Evolutionary conservation across 345 rosid genomes (phyloP).

Genomic region (Euphorbia pulcherrima): DNA sequence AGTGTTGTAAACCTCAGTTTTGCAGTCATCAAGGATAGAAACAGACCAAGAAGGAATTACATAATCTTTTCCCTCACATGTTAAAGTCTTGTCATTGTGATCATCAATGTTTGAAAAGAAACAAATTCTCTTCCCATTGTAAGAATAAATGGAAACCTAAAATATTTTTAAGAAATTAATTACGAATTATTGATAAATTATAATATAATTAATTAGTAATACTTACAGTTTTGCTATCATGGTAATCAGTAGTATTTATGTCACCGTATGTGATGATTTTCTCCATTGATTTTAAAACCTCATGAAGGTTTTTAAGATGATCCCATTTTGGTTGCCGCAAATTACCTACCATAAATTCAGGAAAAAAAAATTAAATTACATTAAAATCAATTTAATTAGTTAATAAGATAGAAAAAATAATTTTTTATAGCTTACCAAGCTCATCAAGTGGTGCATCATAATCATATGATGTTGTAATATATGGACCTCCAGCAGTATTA

Average conservation of each 20-base stretch:
- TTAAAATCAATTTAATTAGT: too few relatives aligned
- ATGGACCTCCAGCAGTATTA: conserved; percentile 16
- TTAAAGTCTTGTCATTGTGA: background rate
- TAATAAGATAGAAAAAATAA: too few relatives aligned
- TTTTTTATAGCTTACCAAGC: conserved; percentile 12
- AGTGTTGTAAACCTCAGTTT: conserved; percentile 39
- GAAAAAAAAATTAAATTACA: too few relatives aligned
- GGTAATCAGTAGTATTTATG: background rate
- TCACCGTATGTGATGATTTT: background rate
- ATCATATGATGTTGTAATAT: conserved; percentile 19
- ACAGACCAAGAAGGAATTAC: conserved; percentile 38
- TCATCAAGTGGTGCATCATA: conserved; percentile 27
- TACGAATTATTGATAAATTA: too few relatives aligned
- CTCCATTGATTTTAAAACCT: conserved; percentile 12
- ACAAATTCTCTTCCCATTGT: conserved; percentile 29
- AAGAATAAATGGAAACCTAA: conserved; percentile 29
- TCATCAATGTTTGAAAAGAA: conserved; percentile 25
- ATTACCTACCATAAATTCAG: conserved; percentile 11
- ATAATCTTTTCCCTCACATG: conserved; percentile 16
- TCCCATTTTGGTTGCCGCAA: conserved; percentile 20
- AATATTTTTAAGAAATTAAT: too few relatives aligned
- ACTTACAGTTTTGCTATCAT: background rate
- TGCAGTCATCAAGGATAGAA: conserved; percentile 36
- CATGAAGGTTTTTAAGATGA: conserved; percentile 15
- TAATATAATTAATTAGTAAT: too few relatives aligned